Base-by-base conservation (phyloP, 139 green algal genomes). In the Deuterostichococcus epilithicus region DNA sequence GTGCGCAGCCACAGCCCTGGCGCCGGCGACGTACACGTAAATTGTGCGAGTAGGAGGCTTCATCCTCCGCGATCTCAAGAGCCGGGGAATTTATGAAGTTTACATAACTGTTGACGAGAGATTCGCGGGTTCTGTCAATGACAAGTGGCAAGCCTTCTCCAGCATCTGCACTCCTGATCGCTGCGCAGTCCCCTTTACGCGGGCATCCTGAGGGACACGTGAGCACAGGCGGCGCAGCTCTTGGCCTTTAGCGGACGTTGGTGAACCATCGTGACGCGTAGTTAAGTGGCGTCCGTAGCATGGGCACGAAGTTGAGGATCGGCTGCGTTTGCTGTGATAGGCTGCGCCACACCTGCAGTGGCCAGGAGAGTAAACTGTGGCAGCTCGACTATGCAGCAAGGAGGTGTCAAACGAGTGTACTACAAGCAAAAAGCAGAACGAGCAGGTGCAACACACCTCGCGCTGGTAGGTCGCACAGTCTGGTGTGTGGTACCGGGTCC, bases 211-310 rank as follows among this genome's bases (percentile, higher is more conserved):
- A 32, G 58, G 28, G 28, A 66, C 58, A 23, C 58, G 28, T 23
- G 25, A 66, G 58, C 25, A 66, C 58, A 66, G 28, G 58, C 58
- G 58, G 28, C 58, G 58, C 47, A 25, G n/a, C n/a, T 44, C 18
- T 37, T 25, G 39, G 32, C 32, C 39, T 77, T 74, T 39, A 79
- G 44, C 75, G 39, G 32, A 0, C 3, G n/a, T 66, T 72, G 1
- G 47, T 63, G 45, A 86, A 86, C 73, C 77, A 83, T 26, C 81
- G 78, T 30, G 76, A 30, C 1, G 63, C 59, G 37, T 59, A 78
- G 23, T 69, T 45, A 1, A 86, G 15, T 18, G 52, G 58, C 15
- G 59, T 78, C 32, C 68, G 60, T 5, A 83, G 59, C 23, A 73
- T 33, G 0, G 77, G 75, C 8, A 81, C 58, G n/a, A 25, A 34